phyloP scores from a whole-genome alignment of 331 rosid genomes.

The Pyrus hybrid region DNA sequence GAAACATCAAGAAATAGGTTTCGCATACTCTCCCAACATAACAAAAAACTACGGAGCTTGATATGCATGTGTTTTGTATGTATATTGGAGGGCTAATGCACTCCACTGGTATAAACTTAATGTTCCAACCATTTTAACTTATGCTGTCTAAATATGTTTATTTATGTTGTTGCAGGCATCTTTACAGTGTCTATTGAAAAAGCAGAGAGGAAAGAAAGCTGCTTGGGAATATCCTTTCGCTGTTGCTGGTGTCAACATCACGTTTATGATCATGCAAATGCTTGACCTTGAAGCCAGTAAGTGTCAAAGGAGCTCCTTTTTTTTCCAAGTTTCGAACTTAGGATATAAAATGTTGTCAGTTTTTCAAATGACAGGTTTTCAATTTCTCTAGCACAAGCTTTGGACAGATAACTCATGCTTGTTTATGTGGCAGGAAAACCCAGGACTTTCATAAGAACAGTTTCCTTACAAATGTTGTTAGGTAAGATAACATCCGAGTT shows the following conservation, averaged over 20 bases:
- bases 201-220: slow-evolving; percentile 69
- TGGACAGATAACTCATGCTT: slow-evolving; percentile 1
- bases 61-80: too few relatives aligned
- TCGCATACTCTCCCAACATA: too few relatives aligned
- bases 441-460: slow-evolving; percentile 58
- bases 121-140: neutral
- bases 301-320: slow-evolving; percentile 12
- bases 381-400: neutral
- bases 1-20: too few relatives aligned
- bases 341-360: neutral
- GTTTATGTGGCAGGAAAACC: slow-evolving; percentile 66
- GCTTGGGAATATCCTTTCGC: slow-evolving; percentile 86
- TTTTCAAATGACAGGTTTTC: neutral
- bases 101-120: too few relatives aligned
- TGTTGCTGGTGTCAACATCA: slow-evolving; percentile 77
- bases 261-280: slow-evolving; percentile 87
- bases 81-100: too few relatives aligned
- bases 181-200: slow-evolving; percentile 32
- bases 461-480: slow-evolving; percentile 74
- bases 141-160: too few relatives aligned
- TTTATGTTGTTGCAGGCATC: slow-evolving; percentile 20
- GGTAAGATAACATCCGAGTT: slow-evolving; percentile 27
- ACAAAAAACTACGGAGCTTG: too few relatives aligned
- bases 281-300: slow-evolving; percentile 73
- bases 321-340: neutral